Evolutionary conservation across 1,139 yeast genomes (phyloP).

Genomic region (Pneumocystis oryctolagi): DNA sequence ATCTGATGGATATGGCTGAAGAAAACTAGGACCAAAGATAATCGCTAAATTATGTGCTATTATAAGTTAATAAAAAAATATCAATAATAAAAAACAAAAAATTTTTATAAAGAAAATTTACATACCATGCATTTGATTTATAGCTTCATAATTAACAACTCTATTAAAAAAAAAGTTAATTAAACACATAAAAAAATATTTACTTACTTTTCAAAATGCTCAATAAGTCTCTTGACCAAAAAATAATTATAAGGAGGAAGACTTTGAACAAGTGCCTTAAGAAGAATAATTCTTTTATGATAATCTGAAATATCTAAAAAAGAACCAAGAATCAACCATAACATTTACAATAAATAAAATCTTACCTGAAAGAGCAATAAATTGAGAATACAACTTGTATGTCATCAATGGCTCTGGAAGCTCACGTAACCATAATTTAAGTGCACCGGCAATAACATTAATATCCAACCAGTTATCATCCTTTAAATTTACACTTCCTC

Average conservation of each 20-base stretch:
- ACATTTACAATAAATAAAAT: not conserved
- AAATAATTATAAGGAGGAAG: conserved; percentile 56
- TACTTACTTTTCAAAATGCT: conserved; percentile 39
- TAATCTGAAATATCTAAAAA: conserved; percentile 14
- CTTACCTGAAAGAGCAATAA: conserved; percentile 24
- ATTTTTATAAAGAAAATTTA: not conserved
- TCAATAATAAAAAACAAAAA: not conserved
- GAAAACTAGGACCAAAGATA: conserved; percentile 87
- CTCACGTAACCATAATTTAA: conserved; percentile 73
- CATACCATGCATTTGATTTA: conserved; percentile 52
- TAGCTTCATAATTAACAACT: conserved; percentile 49
- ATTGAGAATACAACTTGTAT: conserved; percentile 38
- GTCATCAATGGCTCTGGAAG: conserved; percentile 77
- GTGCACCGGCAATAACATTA: conserved; percentile 79
- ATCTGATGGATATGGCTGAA: conserved; percentile 20
- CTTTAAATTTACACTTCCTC: conserved; percentile 50
- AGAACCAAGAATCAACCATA: not conserved
- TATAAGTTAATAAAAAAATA: not conserved
- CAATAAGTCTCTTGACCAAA: conserved; percentile 48
- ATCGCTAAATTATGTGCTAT: conserved; percentile 54
- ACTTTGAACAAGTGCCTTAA: conserved; percentile 32
- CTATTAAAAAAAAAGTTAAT: conserved; percentile 28
- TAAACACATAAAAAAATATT: not conserved
- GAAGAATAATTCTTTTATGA: conserved; percentile 26
- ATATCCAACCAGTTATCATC: conserved; percentile 64